Conservation (phyloP, 2,329 filamentous ascomycete genomes). For the Fusarium citri region DNA sequence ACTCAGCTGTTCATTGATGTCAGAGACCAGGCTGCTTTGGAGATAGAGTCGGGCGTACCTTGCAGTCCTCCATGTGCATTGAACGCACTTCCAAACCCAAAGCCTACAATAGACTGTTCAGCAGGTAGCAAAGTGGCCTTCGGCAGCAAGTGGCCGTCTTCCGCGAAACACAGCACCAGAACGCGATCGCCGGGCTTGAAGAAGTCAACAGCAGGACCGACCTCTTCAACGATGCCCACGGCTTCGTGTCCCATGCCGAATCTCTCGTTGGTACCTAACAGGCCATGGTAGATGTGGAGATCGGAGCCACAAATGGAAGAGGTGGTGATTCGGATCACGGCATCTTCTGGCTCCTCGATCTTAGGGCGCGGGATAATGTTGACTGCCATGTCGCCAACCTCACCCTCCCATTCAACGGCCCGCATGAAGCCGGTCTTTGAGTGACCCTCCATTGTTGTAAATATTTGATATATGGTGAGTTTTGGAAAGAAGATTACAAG, state of each 20-base stretch:
- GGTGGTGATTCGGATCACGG: conserved; percentile 10
- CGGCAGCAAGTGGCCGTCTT: conserved; percentile 8
- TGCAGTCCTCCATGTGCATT: conserved; percentile 1
- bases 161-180: background rate
- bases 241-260: conserved; percentile 3
- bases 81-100: background rate
- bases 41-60: background rate
- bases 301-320: conserved; percentile 17
- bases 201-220: conserved; percentile 17
- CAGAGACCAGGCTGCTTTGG: fast-evolving
- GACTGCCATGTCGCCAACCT: conserved; percentile 18
- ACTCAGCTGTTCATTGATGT: conserved; percentile 8
- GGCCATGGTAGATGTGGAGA: conserved; percentile 13
- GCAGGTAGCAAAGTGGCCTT: background rate
- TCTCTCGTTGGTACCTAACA: background rate
- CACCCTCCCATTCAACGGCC: conserved; percentile 20
- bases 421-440: conserved; percentile 13
- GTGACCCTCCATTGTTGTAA: background rate
- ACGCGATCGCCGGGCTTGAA: conserved; percentile 15
- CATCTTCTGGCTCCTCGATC: conserved; percentile 15
- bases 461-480: fast-evolving
- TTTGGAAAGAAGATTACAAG: too few species aligned
- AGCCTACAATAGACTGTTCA: background rate
- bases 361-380: conserved; percentile 15
- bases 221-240: conserved; percentile 7